phyloP scores from a whole-genome alignment of 306 rosid species.

The Hippophae tibetana region DNA sequence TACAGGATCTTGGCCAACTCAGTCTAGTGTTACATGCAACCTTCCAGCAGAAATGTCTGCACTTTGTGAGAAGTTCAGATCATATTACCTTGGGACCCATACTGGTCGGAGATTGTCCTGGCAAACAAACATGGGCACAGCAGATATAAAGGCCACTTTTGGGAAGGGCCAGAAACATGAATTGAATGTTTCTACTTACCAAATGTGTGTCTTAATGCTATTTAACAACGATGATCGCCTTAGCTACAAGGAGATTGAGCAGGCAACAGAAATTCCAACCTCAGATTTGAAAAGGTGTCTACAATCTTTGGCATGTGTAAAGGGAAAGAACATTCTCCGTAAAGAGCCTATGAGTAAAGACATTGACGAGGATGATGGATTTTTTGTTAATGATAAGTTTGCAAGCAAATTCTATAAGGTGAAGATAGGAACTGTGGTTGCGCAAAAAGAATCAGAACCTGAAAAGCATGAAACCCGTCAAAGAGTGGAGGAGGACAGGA shows the following conservation, averaged over 20 bases:
- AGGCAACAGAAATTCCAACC: slow-evolving; percentile 64
- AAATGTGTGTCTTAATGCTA: slow-evolving; percentile 85
- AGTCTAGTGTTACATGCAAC: slow-evolving; percentile 58
- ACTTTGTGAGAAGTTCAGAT: slow-evolving; percentile 63
- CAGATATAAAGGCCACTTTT: slow-evolving; percentile 72
- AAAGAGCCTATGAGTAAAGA: slow-evolving; percentile 87
- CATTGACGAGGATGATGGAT: slow-evolving; percentile 58
- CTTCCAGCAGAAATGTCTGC: slow-evolving; percentile 65
- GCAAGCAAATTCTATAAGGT: slow-evolving; percentile 64
- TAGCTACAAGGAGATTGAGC: slow-evolving; percentile 68
- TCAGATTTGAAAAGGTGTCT: slow-evolving; percentile 73
- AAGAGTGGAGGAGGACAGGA: slow-evolving; percentile 79
- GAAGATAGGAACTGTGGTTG: slow-evolving; percentile 78
- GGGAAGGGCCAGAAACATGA: slow-evolving; percentile 76
- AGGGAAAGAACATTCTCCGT: slow-evolving; percentile 72
- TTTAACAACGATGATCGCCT: slow-evolving; percentile 62
- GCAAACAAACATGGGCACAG: slow-evolving; percentile 85
- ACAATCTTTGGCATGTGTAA: slow-evolving; percentile 78
- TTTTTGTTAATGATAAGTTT: slow-evolving; percentile 65
- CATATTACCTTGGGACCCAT: slow-evolving; percentile 69
- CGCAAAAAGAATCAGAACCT: slow-evolving; percentile 74
- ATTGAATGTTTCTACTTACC: slow-evolving; percentile 72
- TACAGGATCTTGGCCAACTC: slow-evolving; percentile 82
- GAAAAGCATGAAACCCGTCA: slow-evolving; percentile 80
- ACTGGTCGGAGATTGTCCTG: slow-evolving; percentile 75